phyloP scores from a whole-genome alignment of 2,329 filamentous ascomycete genomes.

The Aotearoamyces nothofagi region DNA sequence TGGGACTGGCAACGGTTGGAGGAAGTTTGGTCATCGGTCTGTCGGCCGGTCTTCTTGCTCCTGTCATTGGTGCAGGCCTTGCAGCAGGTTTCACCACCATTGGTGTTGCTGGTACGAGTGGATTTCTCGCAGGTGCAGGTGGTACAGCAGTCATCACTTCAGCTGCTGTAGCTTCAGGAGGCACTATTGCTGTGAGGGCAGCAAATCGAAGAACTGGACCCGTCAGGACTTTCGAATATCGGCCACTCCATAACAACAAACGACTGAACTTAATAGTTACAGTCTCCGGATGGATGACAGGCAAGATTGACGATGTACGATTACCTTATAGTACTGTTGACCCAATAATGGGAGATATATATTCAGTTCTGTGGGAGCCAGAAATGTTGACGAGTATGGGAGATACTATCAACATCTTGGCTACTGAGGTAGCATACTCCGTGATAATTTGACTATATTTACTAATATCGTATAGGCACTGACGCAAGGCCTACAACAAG shows the following conservation, averaged over 20 bases:
- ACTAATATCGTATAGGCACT: constrained; percentile 49
- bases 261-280: constrained; percentile 91
- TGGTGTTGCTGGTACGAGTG: constrained; percentile 74
- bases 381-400: constrained; percentile 97
- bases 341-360: constrained; percentile 95
- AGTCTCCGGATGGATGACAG: constrained; percentile 95
- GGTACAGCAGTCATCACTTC: constrained; percentile 92
- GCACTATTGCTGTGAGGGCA: constrained; percentile 72
- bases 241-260: constrained; percentile 95
- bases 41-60: constrained; percentile 80
- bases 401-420: constrained; percentile 95
- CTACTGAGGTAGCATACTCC: constrained; percentile 60
- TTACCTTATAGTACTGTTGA: constrained; percentile 93
- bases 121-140: constrained; percentile 81
- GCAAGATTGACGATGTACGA: constrained; percentile 91
- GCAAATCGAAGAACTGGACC: constrained; percentile 79
- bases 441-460: not conserved
- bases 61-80: constrained; percentile 84
- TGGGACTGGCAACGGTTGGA: constrained; percentile 92
- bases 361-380: constrained; percentile 93
- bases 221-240: constrained; percentile 93
- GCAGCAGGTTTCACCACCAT: constrained; percentile 93
- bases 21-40: constrained; percentile 90
- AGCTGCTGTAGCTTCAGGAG: constrained; percentile 70
- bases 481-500: constrained; percentile 90